A percentile compares a stretch with the other conserved stretches of the same genome.
Evolutionary conservation across 306 rosid genomes (phyloP).

Genomic region (Datisca glomerata): DNA sequence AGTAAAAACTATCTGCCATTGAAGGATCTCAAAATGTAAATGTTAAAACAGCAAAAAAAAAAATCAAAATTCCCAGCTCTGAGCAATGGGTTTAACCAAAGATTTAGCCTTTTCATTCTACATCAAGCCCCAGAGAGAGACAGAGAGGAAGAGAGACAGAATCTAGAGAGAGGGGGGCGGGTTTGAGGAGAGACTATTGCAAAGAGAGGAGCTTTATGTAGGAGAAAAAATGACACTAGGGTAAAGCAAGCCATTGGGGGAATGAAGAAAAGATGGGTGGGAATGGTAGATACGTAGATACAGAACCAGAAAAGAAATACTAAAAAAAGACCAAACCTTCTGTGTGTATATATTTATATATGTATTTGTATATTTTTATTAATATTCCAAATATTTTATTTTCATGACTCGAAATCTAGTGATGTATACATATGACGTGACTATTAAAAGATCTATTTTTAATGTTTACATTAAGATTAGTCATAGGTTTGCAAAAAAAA

Average conservation of each 20-base stretch:
- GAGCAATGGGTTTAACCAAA: background rate
- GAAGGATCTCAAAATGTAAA: constrained; percentile 13
- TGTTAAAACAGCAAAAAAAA: constrained; percentile 18
- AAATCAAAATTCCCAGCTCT: constrained; percentile 10
- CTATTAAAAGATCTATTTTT: too few relatives aligned
- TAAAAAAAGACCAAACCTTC: too few relatives aligned
- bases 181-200: constrained; percentile 1
- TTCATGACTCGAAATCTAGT: too few relatives aligned
- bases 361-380: too few relatives aligned
- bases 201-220: background rate
- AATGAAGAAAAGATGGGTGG: background rate
- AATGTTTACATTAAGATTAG: too few relatives aligned
- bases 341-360: too few relatives aligned
- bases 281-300: background rate
- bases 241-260: background rate
- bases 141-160: background rate
- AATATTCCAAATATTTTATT: too few relatives aligned
- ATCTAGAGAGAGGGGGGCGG: background rate
- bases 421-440: too few relatives aligned
- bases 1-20: constrained; percentile 46
- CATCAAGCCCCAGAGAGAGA: background rate
- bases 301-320: background rate
- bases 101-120: background rate
- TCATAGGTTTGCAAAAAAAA: too few relatives aligned
- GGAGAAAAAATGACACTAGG: too few relatives aligned